phyloP scores from a whole-genome alignment of 2,329 filamentous ascomycete genomes.

The Capronia americana region DNA sequence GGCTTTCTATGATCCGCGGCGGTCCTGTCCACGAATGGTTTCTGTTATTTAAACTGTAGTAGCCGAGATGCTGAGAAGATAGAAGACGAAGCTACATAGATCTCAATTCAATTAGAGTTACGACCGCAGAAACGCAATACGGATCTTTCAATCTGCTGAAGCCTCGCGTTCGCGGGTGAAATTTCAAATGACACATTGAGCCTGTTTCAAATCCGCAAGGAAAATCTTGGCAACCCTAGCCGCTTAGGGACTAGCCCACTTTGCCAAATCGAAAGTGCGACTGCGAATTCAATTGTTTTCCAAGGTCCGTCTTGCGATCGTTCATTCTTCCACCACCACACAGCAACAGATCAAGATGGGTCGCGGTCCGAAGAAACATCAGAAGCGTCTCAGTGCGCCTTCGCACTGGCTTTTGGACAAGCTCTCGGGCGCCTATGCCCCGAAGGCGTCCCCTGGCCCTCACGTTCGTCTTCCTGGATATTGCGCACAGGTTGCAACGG shows the following conservation, averaged over 20 bases:
- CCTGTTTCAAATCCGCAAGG: not conserved
- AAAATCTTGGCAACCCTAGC: conserved; percentile 23
- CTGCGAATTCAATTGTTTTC: conserved; percentile 10
- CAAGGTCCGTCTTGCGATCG: conserved; percentile 1
- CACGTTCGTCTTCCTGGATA: conserved; percentile 31
- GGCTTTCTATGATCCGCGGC: conserved; percentile 70
- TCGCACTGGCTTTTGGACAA: conserved; percentile 99
- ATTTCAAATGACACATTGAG: conserved; percentile 24
- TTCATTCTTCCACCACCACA: conserved; percentile 17
- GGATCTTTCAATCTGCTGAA: not conserved
- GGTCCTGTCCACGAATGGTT: not conserved
- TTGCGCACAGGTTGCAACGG: conserved; percentile 3
- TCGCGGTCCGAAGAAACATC: conserved; percentile 87
- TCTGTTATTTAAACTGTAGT: not conserved
- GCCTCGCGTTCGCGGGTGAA: not conserved
- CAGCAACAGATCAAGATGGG: conserved; percentile 54
- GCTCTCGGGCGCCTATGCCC: conserved; percentile 85
- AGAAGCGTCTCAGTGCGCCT: conserved; percentile 99
- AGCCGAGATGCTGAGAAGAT: not conserved
- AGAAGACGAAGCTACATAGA: not conserved
- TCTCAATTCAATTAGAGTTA: not conserved
- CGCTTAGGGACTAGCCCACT: conserved; percentile 8
- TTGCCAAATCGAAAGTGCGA: conserved; percentile 9
- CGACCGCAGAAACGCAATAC: not conserved
- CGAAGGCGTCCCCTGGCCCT: conserved; percentile 79